Evolutionary conservation across 495 filamentous ascomycete genomes (phyloP).

Genomic region (Talaromyces nanjingensis): DNA sequence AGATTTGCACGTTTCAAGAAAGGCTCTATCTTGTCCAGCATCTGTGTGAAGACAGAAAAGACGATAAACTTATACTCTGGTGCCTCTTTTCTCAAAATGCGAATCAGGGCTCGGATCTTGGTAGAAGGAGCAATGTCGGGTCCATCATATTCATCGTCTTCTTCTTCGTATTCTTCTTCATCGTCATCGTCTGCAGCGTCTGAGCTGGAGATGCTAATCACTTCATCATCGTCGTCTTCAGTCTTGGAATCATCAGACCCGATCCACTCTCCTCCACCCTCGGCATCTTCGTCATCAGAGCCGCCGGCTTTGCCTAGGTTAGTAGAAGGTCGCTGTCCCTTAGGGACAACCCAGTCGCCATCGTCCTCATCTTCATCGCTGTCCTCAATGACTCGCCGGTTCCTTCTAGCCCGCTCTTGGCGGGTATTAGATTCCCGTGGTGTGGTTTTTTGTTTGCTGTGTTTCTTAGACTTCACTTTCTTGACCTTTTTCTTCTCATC

Average conservation of each 20-base stretch:
- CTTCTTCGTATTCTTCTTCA: constrained; percentile 22
- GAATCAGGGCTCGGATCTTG: constrained; percentile 80
- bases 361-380: constrained; percentile 65
- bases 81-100: constrained; percentile 72
- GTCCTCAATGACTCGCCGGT: constrained; percentile 50
- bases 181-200: constrained; percentile 30
- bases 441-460: constrained; percentile 17
- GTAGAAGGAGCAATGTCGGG: constrained; percentile 62
- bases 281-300: constrained; percentile 74
- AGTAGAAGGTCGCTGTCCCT: constrained; percentile 46
- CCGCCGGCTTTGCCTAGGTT: constrained; percentile 72
- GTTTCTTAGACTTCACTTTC: constrained; percentile 32
- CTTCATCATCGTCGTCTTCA: constrained; percentile 38
- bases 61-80: constrained; percentile 88
- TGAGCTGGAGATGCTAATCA: constrained; percentile 20
- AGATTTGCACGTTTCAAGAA: constrained; percentile 70
- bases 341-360: constrained; percentile 69
- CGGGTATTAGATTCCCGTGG: constrained; percentile 16
- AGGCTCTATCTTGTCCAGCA: constrained; percentile 94
- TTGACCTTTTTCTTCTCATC: constrained; percentile 35
- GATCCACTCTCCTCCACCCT: constrained; percentile 76
- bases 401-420: constrained; percentile 37
- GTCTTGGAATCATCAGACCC: constrained; percentile 55
- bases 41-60: constrained; percentile 94
- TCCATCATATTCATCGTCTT: constrained; percentile 33